Conservation (phyloP, 371 early-diverging fungal species). For the Batkoa obscura region DNA sequence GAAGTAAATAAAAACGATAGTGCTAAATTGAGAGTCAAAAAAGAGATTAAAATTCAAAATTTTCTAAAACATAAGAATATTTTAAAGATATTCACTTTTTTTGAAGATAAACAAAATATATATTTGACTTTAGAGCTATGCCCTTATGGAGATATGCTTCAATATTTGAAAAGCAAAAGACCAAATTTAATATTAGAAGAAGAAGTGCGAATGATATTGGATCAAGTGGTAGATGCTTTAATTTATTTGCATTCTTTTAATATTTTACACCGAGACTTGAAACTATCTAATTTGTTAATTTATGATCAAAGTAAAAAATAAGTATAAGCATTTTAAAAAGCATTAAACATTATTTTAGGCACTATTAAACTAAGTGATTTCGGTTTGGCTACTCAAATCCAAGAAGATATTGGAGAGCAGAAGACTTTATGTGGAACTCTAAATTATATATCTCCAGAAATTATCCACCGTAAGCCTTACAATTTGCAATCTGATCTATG, state of each 20-base stretch:
- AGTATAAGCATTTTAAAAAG: too few relatives aligned
- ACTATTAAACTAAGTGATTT: neutral
- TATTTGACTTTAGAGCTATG: neutral
- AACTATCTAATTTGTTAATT: conserved; percentile 87
- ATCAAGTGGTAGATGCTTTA: conserved; percentile 77
- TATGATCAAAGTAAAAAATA: neutral
- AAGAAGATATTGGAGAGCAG: neutral
- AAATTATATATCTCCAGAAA: conserved; percentile 6
- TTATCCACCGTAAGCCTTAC: conserved; percentile 19
- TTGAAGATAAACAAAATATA: neutral
- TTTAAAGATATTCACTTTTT: neutral
- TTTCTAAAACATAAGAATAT: neutral
- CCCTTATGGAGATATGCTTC: neutral
- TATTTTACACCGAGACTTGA: conserved; percentile 94
- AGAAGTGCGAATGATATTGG: conserved; percentile 37
- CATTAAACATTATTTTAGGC: too few relatives aligned
- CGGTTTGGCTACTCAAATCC: neutral
- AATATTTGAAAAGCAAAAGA: conserved; percentile 16
- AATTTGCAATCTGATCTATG: conserved; percentile 43
- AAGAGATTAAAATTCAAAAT: too few relatives aligned
- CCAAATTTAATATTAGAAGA: conserved; percentile 17
- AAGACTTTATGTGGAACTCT: neutral
- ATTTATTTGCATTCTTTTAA: conserved; percentile 60
- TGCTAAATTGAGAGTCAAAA: too few relatives aligned
- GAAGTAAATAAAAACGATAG: too few relatives aligned